Evolutionary conservation across 768 basidiomycete genomes (phyloP).

Genomic region (Lactarius evosmus): DNA sequence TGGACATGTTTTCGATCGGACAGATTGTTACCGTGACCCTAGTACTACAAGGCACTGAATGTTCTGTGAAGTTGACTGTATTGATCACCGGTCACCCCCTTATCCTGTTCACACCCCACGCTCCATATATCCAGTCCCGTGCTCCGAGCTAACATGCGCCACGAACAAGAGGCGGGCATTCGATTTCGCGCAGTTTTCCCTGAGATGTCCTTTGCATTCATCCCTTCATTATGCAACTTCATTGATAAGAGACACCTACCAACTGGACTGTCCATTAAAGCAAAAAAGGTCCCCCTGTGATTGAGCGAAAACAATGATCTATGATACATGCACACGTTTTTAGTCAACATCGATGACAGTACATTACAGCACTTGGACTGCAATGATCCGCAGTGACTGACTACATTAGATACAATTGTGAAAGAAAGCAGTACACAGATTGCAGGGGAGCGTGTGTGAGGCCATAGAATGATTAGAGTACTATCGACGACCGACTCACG

Average conservation of each 20-base stretch:
- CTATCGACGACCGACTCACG: too few species aligned
- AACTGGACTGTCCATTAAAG: background rate
- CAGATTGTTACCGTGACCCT: too few species aligned
- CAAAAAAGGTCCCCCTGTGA: background rate
- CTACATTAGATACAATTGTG: background rate
- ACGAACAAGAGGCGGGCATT: background rate
- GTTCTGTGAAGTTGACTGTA: too few species aligned
- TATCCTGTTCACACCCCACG: background rate
- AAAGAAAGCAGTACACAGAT: too few species aligned
- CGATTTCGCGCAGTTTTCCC: background rate
- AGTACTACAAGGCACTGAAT: too few species aligned
- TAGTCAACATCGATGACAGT: slow-evolving; percentile 21
- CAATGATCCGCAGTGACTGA: background rate
- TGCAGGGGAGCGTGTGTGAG: too few species aligned
- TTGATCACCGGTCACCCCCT: too few species aligned
- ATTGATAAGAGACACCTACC: background rate
- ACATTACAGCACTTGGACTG: slow-evolving; percentile 8
- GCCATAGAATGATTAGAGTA: too few species aligned
- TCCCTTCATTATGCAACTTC: background rate
- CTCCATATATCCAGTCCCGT: background rate
- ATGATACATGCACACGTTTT: slow-evolving; percentile 8
- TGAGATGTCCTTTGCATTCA: background rate
- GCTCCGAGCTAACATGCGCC: background rate
- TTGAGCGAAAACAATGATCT: slow-evolving; percentile 9
- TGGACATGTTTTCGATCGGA: too few species aligned